A percentile compares a stretch with the other conserved stretches of the same genome.
Conservation (phyloP, 352 stramenopile species). For the Globisporangium abappressorium region DNA sequence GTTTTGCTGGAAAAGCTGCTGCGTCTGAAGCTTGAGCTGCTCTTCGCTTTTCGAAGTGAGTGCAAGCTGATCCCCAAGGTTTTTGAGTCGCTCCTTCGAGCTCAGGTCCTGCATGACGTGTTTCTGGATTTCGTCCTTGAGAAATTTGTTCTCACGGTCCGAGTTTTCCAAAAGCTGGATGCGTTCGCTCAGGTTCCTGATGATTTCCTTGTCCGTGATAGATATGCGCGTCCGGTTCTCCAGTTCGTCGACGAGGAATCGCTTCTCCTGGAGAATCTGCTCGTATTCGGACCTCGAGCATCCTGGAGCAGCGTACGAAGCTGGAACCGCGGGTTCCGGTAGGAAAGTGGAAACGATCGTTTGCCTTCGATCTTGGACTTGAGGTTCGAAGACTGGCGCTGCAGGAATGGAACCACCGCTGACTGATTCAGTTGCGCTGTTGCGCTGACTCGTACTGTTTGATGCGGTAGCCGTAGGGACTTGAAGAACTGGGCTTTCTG, state of each 20-base stretch:
- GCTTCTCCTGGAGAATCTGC: constrained; percentile 38
- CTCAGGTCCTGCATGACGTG: constrained; percentile 56
- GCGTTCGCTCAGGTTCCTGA: constrained; percentile 37
- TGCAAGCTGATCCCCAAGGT: constrained; percentile 46
- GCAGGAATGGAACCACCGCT: no score
- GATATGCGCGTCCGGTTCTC: constrained; percentile 18
- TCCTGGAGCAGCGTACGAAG: not conserved
- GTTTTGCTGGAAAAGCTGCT: constrained; percentile 70
- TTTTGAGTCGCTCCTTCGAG: constrained; percentile 50
- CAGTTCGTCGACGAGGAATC: constrained; percentile 21
- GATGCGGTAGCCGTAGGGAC: not conserved
- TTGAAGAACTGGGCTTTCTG: not conserved
- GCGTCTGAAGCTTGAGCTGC: constrained; percentile 66
- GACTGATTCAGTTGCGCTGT: not conserved
- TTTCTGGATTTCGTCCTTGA: constrained; percentile 66
- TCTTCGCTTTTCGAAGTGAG: constrained; percentile 59
- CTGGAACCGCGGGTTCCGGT: not conserved
- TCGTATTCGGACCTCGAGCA: constrained; percentile 32
- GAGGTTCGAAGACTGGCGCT: not conserved
- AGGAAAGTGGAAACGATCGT: constrained; percentile 1
- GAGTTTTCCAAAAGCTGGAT: constrained; percentile 37
- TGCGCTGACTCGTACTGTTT: not conserved
- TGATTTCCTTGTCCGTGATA: constrained; percentile 34
- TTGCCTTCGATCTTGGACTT: constrained; percentile 7
- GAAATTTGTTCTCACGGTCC: constrained; percentile 49